These are phyloP conservation scores for Microstroma glucosiphilum DNA, from an alignment of 1,284 basidiomycete species.

Conservation along the genomic window DNA sequence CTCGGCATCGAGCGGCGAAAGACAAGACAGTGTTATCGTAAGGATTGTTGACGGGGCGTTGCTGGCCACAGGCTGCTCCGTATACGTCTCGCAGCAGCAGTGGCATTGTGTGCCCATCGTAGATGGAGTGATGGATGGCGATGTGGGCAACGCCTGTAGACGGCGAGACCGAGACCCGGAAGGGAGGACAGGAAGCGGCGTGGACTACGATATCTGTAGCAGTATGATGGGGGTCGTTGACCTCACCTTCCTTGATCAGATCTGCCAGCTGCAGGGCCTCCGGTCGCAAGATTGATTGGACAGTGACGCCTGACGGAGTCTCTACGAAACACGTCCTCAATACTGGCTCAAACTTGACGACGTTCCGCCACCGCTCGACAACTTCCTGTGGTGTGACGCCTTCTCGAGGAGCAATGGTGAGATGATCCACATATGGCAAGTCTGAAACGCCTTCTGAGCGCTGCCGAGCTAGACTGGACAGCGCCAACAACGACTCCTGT, in stretches of 20 bases:
- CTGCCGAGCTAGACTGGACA: slow-evolving; percentile 4
- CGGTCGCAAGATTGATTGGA: neutral
- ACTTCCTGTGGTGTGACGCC: neutral
- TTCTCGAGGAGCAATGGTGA: neutral
- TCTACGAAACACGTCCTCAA: slow-evolving; percentile 4
- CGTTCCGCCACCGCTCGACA: neutral
- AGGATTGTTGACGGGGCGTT: neutral
- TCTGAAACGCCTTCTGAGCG: neutral
- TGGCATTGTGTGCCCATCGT: slow-evolving; percentile 31
- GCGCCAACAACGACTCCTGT: slow-evolving; percentile 31
- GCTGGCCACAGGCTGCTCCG: neutral
- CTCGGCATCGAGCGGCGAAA: neutral
- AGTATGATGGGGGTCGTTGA: neutral
- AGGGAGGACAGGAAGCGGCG: slow-evolving; percentile 20
- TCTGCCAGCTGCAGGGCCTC: neutral
- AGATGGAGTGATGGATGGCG: slow-evolving; percentile 28
- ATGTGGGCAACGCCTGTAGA: neutral
- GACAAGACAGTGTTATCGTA: neutral
- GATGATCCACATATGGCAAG: slow-evolving; percentile 7
- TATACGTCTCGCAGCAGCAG: slow-evolving; percentile 24
- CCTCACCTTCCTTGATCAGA: neutral
- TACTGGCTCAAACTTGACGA: neutral
- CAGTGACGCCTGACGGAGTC: neutral
- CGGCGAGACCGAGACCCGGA: slow-evolving; percentile 16
- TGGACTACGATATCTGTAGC: slow-evolving; percentile 8